Conservation (phyloP, 495 filamentous ascomycete genomes). For the Penicillium crystallinum region DNA sequence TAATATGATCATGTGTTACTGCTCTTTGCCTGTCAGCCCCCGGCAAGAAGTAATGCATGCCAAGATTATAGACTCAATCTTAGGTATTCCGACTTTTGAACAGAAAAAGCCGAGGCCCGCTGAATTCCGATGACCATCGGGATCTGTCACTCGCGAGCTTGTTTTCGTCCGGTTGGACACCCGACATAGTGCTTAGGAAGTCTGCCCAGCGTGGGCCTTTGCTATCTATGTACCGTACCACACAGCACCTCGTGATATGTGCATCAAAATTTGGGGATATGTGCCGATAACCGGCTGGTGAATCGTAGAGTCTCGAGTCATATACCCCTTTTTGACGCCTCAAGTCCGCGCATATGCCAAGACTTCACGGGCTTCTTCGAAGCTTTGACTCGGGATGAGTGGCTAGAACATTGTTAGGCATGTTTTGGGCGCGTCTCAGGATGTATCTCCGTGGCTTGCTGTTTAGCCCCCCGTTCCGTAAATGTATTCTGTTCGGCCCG, state of each 20-base stretch:
- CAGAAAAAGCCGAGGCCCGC: background rate
- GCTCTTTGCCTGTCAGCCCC: background rate
- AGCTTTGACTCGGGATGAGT: background rate
- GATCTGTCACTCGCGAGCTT: background rate
- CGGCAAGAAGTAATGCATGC: background rate
- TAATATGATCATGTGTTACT: background rate
- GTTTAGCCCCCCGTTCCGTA: background rate
- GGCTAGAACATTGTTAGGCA: background rate
- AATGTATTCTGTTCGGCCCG: background rate
- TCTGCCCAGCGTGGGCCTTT: background rate
- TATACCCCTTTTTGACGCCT: background rate
- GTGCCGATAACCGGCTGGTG: background rate
- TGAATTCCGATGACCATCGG: background rate
- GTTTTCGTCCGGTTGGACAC: background rate
- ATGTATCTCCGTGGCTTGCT: background rate
- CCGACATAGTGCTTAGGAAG: background rate
- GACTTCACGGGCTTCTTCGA: background rate
- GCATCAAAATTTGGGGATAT: background rate
- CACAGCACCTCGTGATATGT: background rate
- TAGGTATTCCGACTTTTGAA: background rate
- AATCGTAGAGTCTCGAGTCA: background rate
- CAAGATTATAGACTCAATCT: background rate
- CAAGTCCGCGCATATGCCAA: background rate
- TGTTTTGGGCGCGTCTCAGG: background rate
- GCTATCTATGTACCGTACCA: background rate